phyloP scores from a whole-genome alignment of 345 rosid species.

The Gossypium herbaceum region DNA sequence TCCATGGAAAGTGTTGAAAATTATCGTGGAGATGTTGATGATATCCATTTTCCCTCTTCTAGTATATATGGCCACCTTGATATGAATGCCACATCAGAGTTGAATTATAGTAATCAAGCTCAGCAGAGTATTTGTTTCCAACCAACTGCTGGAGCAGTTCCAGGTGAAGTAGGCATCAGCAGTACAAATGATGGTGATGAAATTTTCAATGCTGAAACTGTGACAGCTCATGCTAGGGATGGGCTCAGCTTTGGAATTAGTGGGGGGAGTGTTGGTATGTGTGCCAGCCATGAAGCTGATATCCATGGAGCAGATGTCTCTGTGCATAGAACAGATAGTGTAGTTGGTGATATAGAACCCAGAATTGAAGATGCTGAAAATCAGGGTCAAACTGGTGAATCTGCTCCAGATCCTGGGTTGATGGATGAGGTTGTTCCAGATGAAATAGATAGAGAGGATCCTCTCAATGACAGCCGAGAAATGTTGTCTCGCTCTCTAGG shows the following conservation, averaged over 20 bases:
- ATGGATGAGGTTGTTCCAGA: slow-evolving; percentile 82
- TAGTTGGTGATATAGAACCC: slow-evolving; percentile 86
- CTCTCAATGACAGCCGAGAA: slow-evolving; percentile 89
- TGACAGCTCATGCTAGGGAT: slow-evolving; percentile 85
- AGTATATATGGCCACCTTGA: slow-evolving; percentile 65
- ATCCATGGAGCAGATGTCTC: slow-evolving; percentile 90
- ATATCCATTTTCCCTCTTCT: slow-evolving; percentile 73
- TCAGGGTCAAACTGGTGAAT: slow-evolving; percentile 98
- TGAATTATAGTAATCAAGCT: slow-evolving; percentile 92
- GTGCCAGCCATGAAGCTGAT: slow-evolving; percentile 99
- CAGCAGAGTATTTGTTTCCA: slow-evolving; percentile 94
- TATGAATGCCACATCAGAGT: slow-evolving; percentile 80
- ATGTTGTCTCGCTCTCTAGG: slow-evolving; percentile 70
- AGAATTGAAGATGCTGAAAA: slow-evolving; percentile 84
- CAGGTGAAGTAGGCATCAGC: slow-evolving; percentile 84
- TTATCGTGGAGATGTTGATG: slow-evolving; percentile 72
- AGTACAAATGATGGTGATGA: slow-evolving; percentile 95
- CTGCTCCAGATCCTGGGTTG: slow-evolving; percentile 80
- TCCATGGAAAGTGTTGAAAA: slow-evolving; percentile 99
- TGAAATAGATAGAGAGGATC: slow-evolving; percentile 71
- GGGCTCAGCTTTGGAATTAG: slow-evolving; percentile 92
- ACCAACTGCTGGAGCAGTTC: slow-evolving; percentile 50
- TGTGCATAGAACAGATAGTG: slow-evolving; percentile 79
- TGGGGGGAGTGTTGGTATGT: slow-evolving; percentile 99
- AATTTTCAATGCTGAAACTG: slow-evolving; percentile 83